Evolutionary conservation across 441 rosid genomes (phyloP).

Genomic region (Brassica balearica): DNA sequence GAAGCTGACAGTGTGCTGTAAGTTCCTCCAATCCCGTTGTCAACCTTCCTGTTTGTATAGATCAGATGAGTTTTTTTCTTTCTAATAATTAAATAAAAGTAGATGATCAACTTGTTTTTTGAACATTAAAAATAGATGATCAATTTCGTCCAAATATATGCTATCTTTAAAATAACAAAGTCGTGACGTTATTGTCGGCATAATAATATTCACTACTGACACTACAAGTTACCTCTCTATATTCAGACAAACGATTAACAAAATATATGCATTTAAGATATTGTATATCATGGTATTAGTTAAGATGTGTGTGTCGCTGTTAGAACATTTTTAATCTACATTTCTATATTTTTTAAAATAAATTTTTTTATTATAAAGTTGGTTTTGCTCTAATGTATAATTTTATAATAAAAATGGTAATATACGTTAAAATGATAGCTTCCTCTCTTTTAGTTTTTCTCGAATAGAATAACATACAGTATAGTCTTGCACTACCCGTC

Average conservation of each 20-base stretch:
- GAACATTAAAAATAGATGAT: conserved; percentile 5
- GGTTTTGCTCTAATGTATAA: too few relatives aligned
- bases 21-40: conserved; percentile 50
- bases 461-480: background rate
- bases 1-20: conserved; percentile 54
- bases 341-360: too few relatives aligned
- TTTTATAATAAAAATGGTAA: too few relatives aligned
- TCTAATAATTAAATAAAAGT: background rate
- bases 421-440: background rate
- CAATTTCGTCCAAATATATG: conserved; percentile 46
- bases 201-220: background rate
- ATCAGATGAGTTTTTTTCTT: conserved; percentile 29
- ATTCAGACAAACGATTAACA: background rate
- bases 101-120: background rate
- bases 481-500: background rate
- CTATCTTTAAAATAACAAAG: conserved; percentile 40
- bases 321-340: too few relatives aligned
- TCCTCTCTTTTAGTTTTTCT: background rate
- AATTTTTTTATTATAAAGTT: too few relatives aligned
- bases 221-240: background rate
- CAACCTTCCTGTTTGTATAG: conserved; percentile 36
- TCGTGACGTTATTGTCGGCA: conserved; percentile 48
- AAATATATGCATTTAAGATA: conserved; percentile 3
- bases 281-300: conserved; percentile 16
- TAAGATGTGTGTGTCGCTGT: conserved; percentile 34